Conservation (phyloP, 2,329 filamentous ascomycete genomes). For the Penicillium sp. region DNA sequence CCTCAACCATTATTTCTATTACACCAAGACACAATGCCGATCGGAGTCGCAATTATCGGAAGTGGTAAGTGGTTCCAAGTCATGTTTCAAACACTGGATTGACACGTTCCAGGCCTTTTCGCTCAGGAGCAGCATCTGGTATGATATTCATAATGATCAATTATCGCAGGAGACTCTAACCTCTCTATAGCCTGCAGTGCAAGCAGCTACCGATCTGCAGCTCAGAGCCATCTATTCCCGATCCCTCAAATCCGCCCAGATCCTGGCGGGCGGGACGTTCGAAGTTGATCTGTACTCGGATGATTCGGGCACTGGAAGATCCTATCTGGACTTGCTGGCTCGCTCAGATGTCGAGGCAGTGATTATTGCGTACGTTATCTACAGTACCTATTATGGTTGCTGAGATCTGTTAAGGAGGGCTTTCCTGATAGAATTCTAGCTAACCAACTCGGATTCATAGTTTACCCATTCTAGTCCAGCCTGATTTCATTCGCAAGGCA, state of each 20-base stretch:
- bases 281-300: slow-evolving; percentile 52
- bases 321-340: slow-evolving; percentile 44
- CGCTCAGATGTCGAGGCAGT: slow-evolving; percentile 48
- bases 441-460: slow-evolving; percentile 36
- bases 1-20: neutral
- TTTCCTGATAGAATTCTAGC: neutral
- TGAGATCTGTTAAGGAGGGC: neutral
- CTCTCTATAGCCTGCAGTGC: slow-evolving; percentile 45
- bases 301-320: slow-evolving; percentile 44
- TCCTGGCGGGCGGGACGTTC: slow-evolving; percentile 29
- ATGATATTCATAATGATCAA: slow-evolving; percentile 6
- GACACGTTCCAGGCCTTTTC: slow-evolving; percentile 45
- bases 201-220: slow-evolving; percentile 40
- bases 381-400: neutral
- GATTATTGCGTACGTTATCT: slow-evolving; percentile 44
- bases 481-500: slow-evolving; percentile 47
- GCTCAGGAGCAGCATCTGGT: slow-evolving; percentile 53
- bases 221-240: slow-evolving; percentile 57
- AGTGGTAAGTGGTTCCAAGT: slow-evolving; percentile 37
- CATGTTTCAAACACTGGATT: no score
- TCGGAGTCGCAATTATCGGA: slow-evolving; percentile 50
- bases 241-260: slow-evolving; percentile 49
- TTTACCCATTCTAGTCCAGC: slow-evolving; percentile 50
- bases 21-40: slow-evolving; percentile 26
- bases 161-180: neutral